These are phyloP conservation scores for Austropuccinia psidii DNA, from an alignment of 1,284 basidiomycete species.

Conservation along the genomic window DNA sequence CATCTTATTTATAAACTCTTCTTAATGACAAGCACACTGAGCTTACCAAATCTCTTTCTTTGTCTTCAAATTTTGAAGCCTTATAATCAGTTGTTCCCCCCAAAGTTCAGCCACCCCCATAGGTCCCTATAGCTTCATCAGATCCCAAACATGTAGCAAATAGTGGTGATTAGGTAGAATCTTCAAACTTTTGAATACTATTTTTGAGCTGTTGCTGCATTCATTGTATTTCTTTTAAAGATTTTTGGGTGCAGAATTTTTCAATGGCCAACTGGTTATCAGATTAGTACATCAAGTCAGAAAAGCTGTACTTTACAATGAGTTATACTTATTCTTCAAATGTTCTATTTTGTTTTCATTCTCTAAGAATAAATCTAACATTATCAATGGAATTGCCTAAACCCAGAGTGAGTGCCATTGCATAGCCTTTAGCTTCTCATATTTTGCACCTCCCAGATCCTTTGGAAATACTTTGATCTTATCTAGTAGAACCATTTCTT, in stretches of 20 bases:
- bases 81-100: too few species aligned
- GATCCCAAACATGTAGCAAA: background rate
- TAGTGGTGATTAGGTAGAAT: constrained; percentile 20
- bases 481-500: background rate
- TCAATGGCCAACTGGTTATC: background rate
- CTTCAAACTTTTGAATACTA: background rate
- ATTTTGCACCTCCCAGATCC: constrained; percentile 17
- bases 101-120: too few species aligned
- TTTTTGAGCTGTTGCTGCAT: background rate
- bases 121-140: background rate
- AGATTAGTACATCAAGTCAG: background rate
- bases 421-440: background rate
- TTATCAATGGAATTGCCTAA: constrained; percentile 9
- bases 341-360: background rate
- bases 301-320: background rate
- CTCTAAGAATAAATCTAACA: constrained; percentile 3
- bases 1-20: too few species aligned
- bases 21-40: too few species aligned
- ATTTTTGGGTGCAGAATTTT: background rate
- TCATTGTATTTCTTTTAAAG: constrained; percentile 16
- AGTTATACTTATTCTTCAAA: background rate
- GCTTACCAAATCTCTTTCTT: too few species aligned
- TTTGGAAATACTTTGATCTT: background rate
- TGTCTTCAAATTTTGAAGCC: too few species aligned
- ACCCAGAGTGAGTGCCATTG: constrained; percentile 22